Evolutionary conservation across 208 protist genomes (phyloP), one percentile per base, ranked within the genome.

Genomic region (Blastocrithidia nonstop): DNA sequence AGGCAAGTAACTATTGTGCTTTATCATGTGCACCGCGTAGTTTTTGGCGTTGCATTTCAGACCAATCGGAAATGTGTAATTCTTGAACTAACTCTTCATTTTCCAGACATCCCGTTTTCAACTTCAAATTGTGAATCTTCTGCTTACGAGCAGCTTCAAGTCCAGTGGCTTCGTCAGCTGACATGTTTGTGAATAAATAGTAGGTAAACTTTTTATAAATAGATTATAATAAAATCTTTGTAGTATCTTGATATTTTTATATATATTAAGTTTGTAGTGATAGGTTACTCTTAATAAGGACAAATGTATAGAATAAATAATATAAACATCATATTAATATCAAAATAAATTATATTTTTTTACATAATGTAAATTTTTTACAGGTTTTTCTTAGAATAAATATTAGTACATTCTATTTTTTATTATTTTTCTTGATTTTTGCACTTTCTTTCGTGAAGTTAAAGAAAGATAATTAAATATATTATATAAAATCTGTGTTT

Each of bases 71-170:
- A 9, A 86, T 59, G 60, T 86, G 76, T 59, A 86, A 70, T 56
- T 86, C 76, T 63, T 86, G 76, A 25, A 86, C 43, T 20, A 86
- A 47, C 60, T 86, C 76, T 53, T n/a, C n/a, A n/a, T 53, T 87
- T 87, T 60, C 76, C 68, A 26, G 82, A 58, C 46, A 68, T 79
- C 56, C 77, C 25, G 77, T 87, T 66, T 87, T 87, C 47, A 87
- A 66, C 70, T 87, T 87, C 62, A 87, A 56, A 41, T 87, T 87
- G 69, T 87, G 75, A 41, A 77, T 85, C 64, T 78, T 79, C 70
- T 78, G 78, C 71, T 84, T 82, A 63, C 80, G 75, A 22, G 80
- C 75, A 15, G 75, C 80, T 61, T 86, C 80, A 25, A 88, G 65
- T 22, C 76, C 72, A 57, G 69, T 73, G 23, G 70, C 54, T 41